phyloP scores from a whole-genome alignment of 2,329 filamentous ascomycete species.

The Coniochaeta sp. region DNA sequence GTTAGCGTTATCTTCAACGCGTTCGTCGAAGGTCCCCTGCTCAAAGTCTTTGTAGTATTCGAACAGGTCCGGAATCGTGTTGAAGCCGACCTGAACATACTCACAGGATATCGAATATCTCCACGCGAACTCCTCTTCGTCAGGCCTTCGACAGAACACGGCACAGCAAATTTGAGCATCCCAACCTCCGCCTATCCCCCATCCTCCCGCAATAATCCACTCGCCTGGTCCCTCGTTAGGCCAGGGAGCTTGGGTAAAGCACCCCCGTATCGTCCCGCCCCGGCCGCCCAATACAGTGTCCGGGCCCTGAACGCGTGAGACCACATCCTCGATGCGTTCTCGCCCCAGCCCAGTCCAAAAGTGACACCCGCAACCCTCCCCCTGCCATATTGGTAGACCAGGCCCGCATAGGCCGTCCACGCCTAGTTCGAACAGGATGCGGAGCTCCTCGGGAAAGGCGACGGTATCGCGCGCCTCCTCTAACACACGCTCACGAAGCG shows the following conservation, averaged over 20 bases:
- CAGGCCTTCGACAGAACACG: neutral
- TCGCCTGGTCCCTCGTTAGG: neutral
- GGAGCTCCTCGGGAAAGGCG: neutral
- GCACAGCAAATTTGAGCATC: neutral
- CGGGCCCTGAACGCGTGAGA: neutral
- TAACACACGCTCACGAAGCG: neutral
- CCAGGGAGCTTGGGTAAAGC: neutral
- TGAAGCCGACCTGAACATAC: neutral
- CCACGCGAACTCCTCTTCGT: neutral
- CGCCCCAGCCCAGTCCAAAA: neutral
- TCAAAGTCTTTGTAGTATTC: neutral
- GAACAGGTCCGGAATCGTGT: neutral
- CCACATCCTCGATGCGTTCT: neutral
- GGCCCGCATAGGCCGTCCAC: neutral
- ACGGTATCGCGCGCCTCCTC: neutral
- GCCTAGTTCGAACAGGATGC: neutral
- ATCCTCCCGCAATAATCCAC: neutral
- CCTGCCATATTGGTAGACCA: neutral
- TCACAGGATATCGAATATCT: neutral
- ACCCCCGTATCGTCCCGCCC: neutral
- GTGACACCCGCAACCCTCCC: neutral
- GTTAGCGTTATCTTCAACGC: neutral
- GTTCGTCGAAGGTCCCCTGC: neutral
- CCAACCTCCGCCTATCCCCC: neutral
- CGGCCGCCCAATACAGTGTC: neutral